Evolutionary conservation across 768 basidiomycete species (phyloP).

Genomic region (Russula ochroleuca): DNA sequence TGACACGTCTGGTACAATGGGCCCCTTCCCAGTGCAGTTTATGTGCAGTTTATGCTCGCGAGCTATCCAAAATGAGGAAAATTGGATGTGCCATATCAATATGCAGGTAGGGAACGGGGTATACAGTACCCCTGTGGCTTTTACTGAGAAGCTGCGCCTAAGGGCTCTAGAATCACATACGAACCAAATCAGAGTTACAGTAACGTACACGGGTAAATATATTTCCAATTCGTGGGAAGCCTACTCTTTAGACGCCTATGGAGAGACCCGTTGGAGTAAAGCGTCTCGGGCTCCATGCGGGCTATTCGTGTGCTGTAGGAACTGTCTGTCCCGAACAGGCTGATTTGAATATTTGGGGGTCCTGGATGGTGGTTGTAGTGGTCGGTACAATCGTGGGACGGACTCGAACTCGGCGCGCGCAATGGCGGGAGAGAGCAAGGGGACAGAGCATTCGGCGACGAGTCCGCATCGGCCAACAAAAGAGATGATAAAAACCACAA

Average conservation of each 20-base stretch:
- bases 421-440: not conserved
- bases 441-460: not conserved
- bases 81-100: not conserved
- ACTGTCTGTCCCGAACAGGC: not conserved
- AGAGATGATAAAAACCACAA: not conserved
- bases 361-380: not conserved
- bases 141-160: not conserved
- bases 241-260: constrained; percentile 7
- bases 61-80: constrained; percentile 1
- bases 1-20: not conserved
- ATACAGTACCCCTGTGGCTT: constrained; percentile 18
- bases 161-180: not conserved
- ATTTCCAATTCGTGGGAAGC: constrained; percentile 18
- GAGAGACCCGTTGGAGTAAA: not conserved
- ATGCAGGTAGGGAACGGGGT: not conserved
- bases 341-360: not conserved
- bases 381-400: not conserved
- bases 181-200: constrained; percentile 2
- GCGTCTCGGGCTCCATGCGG: not conserved
- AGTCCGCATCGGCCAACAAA: not conserved
- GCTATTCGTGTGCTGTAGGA: not conserved
- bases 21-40: not conserved
- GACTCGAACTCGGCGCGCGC: not conserved
- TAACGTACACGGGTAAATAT: constrained; percentile 10
- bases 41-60: not conserved